A percentile compares a stretch with the other conserved stretches of the same genome.
These are phyloP conservation scores for Acacia acuminata DNA, from an alignment of 306 rosid genomes.

Conservation along the genomic window DNA sequence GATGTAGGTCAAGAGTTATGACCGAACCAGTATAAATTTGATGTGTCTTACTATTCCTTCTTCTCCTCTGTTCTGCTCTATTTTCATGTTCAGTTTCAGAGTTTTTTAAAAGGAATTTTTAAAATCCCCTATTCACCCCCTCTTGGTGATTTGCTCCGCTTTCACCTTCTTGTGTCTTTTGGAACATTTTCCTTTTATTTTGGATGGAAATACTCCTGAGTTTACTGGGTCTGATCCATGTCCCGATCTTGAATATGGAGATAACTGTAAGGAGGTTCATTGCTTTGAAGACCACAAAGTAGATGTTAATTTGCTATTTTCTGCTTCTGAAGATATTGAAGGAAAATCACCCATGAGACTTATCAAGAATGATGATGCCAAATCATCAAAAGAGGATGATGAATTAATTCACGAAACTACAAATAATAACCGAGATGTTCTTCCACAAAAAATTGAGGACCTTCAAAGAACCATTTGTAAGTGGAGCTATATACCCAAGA, in stretches of 20 bases:
- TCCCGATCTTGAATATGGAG: slow-evolving; percentile 37
- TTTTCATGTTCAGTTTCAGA: too few species aligned
- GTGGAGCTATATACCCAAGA: too few species aligned
- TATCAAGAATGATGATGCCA: slow-evolving; percentile 21
- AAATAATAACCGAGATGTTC: slow-evolving; percentile 34
- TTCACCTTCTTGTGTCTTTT: slow-evolving; percentile 89
- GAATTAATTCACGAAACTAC: slow-evolving; percentile 23
- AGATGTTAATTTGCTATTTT: slow-evolving; percentile 21
- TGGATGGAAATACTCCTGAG: slow-evolving; percentile 48
- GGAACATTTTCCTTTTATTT: slow-evolving; percentile 75
- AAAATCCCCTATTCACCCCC: too few species aligned
- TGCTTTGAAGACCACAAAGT: slow-evolving; percentile 45
- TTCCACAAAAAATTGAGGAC: slow-evolving; percentile 44
- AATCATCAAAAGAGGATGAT: slow-evolving; percentile 34
- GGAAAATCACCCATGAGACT: slow-evolving; percentile 25
- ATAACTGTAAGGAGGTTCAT: slow-evolving; percentile 53
- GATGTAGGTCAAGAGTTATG: too few species aligned
- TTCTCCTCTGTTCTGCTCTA: too few species aligned
- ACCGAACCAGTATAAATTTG: too few species aligned
- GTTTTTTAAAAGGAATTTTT: too few species aligned
- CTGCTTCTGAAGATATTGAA: slow-evolving; percentile 42
- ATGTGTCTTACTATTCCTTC: too few species aligned
- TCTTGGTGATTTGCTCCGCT: too few species aligned
- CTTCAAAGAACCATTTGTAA: too few species aligned
- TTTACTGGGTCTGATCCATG: slow-evolving; percentile 59